Evolutionary conservation across 306 rosid species (phyloP).

Genomic region (Hippophae rhamnoides): DNA sequence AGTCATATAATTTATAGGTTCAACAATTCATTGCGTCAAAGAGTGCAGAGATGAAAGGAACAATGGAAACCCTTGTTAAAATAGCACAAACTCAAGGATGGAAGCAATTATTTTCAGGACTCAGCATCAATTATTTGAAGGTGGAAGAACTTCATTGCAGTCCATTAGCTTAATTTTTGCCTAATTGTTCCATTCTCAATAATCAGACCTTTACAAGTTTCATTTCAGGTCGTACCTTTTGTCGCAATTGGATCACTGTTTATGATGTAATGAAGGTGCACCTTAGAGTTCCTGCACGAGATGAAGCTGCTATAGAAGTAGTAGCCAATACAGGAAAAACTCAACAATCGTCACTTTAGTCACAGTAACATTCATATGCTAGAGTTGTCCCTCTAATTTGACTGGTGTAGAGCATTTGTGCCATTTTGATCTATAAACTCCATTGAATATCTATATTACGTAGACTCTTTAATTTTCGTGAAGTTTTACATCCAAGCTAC

Average conservation of each 20-base stretch:
- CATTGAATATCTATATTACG: conserved; percentile 5
- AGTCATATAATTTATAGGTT: conserved; percentile 39
- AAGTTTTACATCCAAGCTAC: no score
- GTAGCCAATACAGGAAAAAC: conserved; percentile 40
- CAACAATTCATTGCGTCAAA: conserved; percentile 46
- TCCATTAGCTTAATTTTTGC: neutral
- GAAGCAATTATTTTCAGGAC: conserved; percentile 85
- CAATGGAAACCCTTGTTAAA: conserved; percentile 50
- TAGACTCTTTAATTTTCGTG: no score
- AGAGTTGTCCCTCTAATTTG: conserved; percentile 12
- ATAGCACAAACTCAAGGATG: conserved; percentile 80
- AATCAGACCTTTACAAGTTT: conserved; percentile 15
- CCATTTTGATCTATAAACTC: conserved; percentile 20
- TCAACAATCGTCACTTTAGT: conserved; percentile 35
- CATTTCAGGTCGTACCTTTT: conserved; percentile 84
- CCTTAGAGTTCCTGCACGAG: conserved; percentile 82
- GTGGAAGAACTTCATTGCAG: conserved; percentile 26
- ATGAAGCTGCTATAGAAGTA: conserved; percentile 49
- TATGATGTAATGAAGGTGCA: conserved; percentile 61
- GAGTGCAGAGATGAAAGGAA: conserved; percentile 57
- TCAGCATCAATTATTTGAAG: conserved; percentile 92
- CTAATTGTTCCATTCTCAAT: conserved; percentile 8
- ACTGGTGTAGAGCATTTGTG: neutral
- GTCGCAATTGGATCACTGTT: conserved; percentile 86
- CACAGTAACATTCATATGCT: conserved; percentile 19